These are phyloP conservation scores for Quambalaria eucalypti DNA, from an alignment of 1,284 basidiomycete species.

Conservation along the genomic window DNA sequence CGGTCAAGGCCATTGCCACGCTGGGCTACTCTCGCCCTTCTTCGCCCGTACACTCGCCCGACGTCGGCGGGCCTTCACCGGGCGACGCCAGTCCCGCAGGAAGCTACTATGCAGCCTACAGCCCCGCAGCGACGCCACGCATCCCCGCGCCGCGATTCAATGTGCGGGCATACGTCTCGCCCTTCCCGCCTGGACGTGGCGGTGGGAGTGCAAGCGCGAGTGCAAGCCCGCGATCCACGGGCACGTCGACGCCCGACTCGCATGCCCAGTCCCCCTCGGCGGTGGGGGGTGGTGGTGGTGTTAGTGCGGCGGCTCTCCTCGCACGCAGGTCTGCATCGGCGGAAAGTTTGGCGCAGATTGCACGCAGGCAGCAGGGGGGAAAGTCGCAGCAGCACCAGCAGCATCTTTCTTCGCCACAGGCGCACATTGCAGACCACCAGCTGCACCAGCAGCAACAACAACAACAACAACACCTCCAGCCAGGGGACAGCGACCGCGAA, in stretches of 20 bases:
- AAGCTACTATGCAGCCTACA: background rate
- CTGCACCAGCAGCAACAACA: too few relatives aligned
- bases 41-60: constrained; percentile 12
- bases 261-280: background rate
- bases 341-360: constrained; percentile 23
- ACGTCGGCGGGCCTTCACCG: background rate
- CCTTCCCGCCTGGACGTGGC: constrained; percentile 2
- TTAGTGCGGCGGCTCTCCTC: background rate
- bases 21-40: constrained; percentile 33
- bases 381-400: constrained; percentile 10
- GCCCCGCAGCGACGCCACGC: background rate
- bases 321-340: constrained; percentile 30
- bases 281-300: background rate
- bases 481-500: background rate
- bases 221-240: too few relatives aligned
- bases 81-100: background rate
- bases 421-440: background rate
- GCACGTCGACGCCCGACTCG: background rate
- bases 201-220: too few relatives aligned
- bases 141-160: constrained; percentile 12
- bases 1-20: constrained; percentile 35
- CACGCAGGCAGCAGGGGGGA: constrained; percentile 13
- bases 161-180: constrained; percentile 8
- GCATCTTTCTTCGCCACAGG: background rate
- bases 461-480: too few relatives aligned